Evolutionary conservation across 345 rosid species (phyloP).

Genomic region (Carallia pectinifolia): DNA sequence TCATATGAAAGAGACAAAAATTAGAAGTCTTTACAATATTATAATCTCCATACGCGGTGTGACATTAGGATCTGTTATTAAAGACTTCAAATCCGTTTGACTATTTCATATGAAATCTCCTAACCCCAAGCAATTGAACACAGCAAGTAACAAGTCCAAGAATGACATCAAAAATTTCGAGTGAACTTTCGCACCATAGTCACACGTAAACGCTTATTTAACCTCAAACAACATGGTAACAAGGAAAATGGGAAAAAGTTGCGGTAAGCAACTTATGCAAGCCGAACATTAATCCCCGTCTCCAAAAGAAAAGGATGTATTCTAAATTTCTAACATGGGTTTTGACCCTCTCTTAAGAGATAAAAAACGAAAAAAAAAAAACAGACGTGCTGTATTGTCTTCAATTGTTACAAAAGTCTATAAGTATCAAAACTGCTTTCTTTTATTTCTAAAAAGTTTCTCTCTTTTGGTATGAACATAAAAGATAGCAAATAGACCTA

Average conservation of each 20-base stretch:
- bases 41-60: too few species aligned
- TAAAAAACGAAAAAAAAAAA: too few species aligned
- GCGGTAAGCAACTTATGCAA: slow-evolving; percentile 16
- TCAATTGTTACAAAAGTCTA: slow-evolving; percentile 37
- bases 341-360: too few species aligned
- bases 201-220: background rate
- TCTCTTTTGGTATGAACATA: slow-evolving; percentile 60
- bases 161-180: too few species aligned
- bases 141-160: too few species aligned
- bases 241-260: background rate
- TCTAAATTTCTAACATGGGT: background rate
- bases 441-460: slow-evolving; percentile 67
- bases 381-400: slow-evolving; percentile 2
- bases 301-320: background rate
- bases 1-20: too few species aligned
- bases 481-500: slow-evolving; percentile 54
- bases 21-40: too few species aligned
- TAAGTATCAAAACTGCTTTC: slow-evolving; percentile 82
- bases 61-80: too few species aligned
- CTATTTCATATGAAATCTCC: too few species aligned
- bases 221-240: background rate
- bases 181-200: too few species aligned
- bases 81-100: too few species aligned
- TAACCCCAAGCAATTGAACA: too few species aligned
- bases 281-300: slow-evolving; percentile 16